Base-by-base conservation (phyloP, 139 green algal genomes). In the Chlamydomonas sp. region DNA sequence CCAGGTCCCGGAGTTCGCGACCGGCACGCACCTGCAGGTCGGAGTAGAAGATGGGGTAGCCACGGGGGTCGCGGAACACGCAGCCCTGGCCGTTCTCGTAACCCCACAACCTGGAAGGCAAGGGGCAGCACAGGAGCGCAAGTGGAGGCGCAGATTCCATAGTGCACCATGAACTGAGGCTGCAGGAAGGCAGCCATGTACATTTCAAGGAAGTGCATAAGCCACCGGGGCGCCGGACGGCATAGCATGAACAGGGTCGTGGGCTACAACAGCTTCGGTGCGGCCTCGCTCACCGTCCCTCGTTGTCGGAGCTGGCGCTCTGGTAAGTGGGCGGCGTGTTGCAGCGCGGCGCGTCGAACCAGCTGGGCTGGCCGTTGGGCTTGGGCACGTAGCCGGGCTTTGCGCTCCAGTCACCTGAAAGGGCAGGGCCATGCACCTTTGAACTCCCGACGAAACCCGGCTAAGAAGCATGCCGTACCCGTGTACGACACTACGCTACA, bases 321-420 rank as follows among this genome's bases (percentile, higher is more conserved):
- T 71, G 60, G 67, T 78, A 91, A 8, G 78, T 78, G 60, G 88
- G 78, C 10, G 88, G 81, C 18, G 75, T 3, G 73, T 10, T 67
- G 71, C 83, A 87, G n/a, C 83, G 72, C 8, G 83, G 83, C 10
- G 83, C 83, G 49, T 87, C 83, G 74, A 81, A 87, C 83, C 83
- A 87, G 12, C n/a, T 63, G 16, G 62, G 20, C 3, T 59, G 17
- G 62, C n/a, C 60, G 59, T 62, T 58, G 10, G 49, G 58, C 73
- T 81, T 87, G 49, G 62, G 83, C 14, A 76, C 73, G 83, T 87
- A 81, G 61, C 83, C 83, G 6, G 83, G 83, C 83, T 87, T 72
- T 0, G 83, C 83, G n/a, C 5, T 61, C 83, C 73, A 81, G 61
- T 87, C 83, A 5, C 83, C 83, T 87, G 17, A 77, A 20, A 77